Base-by-base conservation (phyloP, 2,329 filamentous ascomycete species). In the Penicillium polonicum region DNA sequence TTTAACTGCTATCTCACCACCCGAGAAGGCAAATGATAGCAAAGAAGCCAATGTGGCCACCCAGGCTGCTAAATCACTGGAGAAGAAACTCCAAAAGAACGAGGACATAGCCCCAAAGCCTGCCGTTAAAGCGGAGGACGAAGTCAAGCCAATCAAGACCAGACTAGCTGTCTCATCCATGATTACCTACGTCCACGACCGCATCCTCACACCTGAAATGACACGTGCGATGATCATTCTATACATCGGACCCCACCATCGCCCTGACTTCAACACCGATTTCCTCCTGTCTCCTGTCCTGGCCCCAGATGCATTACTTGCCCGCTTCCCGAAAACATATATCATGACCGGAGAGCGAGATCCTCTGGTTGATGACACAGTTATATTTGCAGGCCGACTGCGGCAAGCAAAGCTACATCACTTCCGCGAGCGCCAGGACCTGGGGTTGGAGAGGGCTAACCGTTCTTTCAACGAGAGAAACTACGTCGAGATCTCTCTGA, bases 211-310 rank as follows among this genome's bases (percentile, higher is more conserved):
- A 0, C 93, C 94, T 0, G 94, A 99, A 75, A 96, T 97, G 91
- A 97, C 97, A 89, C 89, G 94, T 33, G 91, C 92, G 62, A 97
- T 99, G 92, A 96, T 99, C 64, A 96, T 99, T 64, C 82, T 99
- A 4, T 99, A 99, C 73, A 90, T 99, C 55, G 94, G 94, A 0
- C 92, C 92, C 0, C 90, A 97, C 71, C 91, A 94, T 73, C 88
- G 92, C 0, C 94, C 94, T 0, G 92, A 97, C 71, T 97, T 99
- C 73, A 86, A 86, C 29, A 91, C 90, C 7, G 93, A 99, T 74
- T 97, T 92, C 72, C 83, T 96, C 0, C 84, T 99, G 2, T 96
- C 90, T 0, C 94, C 94, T 0, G 87, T 97, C 1, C 83, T 97
- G 0, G 92, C 94, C 0, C 94, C 94, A 0, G 93, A 97, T 64